Percentiles rank a stretch among this genome's conserved stretches.
These are phyloP conservation scores for Ampelocalamus luodianensis DNA, from an alignment of 176 grass and related monocot genomes.

Conservation along the genomic window DNA sequence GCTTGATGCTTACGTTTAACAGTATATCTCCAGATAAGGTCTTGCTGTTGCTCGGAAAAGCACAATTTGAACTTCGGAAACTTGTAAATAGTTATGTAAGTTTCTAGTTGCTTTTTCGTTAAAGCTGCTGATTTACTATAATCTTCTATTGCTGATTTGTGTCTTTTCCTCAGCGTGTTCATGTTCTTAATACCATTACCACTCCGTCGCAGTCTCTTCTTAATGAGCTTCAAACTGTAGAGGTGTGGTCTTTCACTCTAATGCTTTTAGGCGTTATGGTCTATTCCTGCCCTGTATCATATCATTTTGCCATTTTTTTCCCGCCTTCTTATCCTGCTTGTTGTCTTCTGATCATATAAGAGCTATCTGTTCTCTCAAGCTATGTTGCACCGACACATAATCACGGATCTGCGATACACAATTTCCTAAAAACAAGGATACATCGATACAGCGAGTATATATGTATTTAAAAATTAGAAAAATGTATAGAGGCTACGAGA, in stretches of 20 bases:
- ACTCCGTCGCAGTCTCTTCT: slow-evolving; percentile 91
- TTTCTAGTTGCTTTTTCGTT: slow-evolving; percentile 48
- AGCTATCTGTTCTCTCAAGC: neutral
- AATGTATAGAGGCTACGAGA: too few relatives aligned
- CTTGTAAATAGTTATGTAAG: slow-evolving; percentile 98
- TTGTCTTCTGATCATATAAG: neutral
- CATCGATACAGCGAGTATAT: too few relatives aligned
- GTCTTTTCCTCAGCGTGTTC: slow-evolving; percentile 69
- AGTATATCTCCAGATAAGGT: slow-evolving; percentile 70
- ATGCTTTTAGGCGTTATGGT: neutral
- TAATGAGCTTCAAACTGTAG: slow-evolving; percentile 92
- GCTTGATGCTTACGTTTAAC: slow-evolving; percentile 40
- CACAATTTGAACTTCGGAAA: slow-evolving; percentile 95
- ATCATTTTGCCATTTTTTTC: neutral
- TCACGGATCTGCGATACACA: too few relatives aligned
- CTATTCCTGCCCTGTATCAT: neutral
- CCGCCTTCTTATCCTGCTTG: neutral
- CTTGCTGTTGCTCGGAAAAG: slow-evolving; percentile 87
- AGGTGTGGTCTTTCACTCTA: slow-evolving; percentile 54
- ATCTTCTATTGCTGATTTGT: slow-evolving; percentile 43
- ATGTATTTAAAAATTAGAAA: too few relatives aligned
- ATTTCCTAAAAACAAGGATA: too few relatives aligned
- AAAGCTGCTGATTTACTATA: slow-evolving; percentile 13
- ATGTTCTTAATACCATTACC: slow-evolving; percentile 92
- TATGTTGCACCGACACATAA: too few relatives aligned